Base-by-base conservation (phyloP, 352 stramenopile genomes). In the Albugo laibachii region DNA sequence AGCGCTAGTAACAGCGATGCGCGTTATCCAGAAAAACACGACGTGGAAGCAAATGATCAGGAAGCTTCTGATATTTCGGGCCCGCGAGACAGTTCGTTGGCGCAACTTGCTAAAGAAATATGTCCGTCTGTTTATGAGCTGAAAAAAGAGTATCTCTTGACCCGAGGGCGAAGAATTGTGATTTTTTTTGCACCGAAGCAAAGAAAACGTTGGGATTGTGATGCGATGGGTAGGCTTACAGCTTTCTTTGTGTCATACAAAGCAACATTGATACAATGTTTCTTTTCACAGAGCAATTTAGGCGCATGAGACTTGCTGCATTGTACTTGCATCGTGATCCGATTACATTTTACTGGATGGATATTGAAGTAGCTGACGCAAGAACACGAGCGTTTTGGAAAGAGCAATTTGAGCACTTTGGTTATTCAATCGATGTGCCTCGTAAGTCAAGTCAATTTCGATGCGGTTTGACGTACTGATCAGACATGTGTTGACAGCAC, bases 301-400 rank as follows among this genome's bases (percentile, higher is more conserved):
- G 48, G 13, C 39, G 69, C 14, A 62, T 84, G 11, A 73, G 86
- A 41, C 79, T 69, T 27, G 57, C 84, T 0, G 67, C 74, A 2
- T 61, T 51, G 11, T 72, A 83, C 50, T 84, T 85, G 49, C 63
- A 66, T 19, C 65, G 59, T 21, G 78, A 91, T 49, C 74, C 78
- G 10, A 40, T 91, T 13, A 83, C 69, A 3, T 84, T 86, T 49
- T 83, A 66, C 48, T 91, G 78, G 78, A 42, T 79, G 15, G 69
- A 91, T 47, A 24, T 85, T 8, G 55, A 57, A 14, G 41, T 50
- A 16, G 49, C 63, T 31, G 24, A 31, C 8, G 24, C 50, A 2
- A 47, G 55, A 11, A 63, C 73, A 35, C 63, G 56, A 0, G 18
- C 36, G 15, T 63, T 66, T 8, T 87, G 75, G 75, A 31, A 62